A percentile compares a stretch with the other conserved stretches of the same genome.
phyloP scores from a whole-genome alignment of 2,329 filamentous ascomycete genomes.

The Simplicillium aogashimaense region DNA sequence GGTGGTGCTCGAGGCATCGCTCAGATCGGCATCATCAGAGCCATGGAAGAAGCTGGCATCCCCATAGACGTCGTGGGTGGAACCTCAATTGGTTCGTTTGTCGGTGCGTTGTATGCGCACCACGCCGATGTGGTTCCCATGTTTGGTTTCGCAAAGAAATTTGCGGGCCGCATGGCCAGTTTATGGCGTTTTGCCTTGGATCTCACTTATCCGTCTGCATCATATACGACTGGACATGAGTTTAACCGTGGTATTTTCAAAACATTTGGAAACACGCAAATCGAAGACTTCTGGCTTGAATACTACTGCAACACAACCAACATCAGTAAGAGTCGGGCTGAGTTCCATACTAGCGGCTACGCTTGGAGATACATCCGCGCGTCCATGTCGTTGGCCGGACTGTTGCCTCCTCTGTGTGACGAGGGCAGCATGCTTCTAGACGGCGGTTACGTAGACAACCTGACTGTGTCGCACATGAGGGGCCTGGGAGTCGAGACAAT shows the following conservation, averaged over 20 bases:
- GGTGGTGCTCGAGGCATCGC: constrained; percentile 87
- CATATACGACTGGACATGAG: constrained; percentile 96
- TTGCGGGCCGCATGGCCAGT: constrained; percentile 95
- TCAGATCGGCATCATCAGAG: constrained; percentile 87
- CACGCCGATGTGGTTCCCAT: constrained; percentile 96
- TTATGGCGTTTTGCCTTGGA: constrained; percentile 98
- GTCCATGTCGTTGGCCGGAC: constrained; percentile 89
- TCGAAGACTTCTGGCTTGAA: constrained; percentile 98
- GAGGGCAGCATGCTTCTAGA: constrained; percentile 95
- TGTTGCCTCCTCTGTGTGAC: constrained; percentile 89
- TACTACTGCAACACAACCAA: constrained; percentile 99
- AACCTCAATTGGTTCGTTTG: constrained; percentile 92
- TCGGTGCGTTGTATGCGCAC: constrained; percentile 88
- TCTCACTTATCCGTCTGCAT: constrained; percentile 89
- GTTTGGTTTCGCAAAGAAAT: constrained; percentile 95
- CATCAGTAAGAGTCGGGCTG: constrained; percentile 84
- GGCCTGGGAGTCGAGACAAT: constrained; percentile 85
- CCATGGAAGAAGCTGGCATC: constrained; percentile 91
- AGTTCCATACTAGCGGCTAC: constrained; percentile 93
- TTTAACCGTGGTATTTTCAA: constrained; percentile 99
- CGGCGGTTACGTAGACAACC: constrained; percentile 92
- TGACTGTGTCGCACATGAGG: constrained; percentile 97
- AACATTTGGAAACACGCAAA: constrained; percentile 91
- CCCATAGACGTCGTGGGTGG: constrained; percentile 93
- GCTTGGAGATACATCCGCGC: constrained; percentile 96